These are phyloP conservation scores for Malus asiatica DNA, from an alignment of 306 rosid genomes.

Conservation along the genomic window DNA sequence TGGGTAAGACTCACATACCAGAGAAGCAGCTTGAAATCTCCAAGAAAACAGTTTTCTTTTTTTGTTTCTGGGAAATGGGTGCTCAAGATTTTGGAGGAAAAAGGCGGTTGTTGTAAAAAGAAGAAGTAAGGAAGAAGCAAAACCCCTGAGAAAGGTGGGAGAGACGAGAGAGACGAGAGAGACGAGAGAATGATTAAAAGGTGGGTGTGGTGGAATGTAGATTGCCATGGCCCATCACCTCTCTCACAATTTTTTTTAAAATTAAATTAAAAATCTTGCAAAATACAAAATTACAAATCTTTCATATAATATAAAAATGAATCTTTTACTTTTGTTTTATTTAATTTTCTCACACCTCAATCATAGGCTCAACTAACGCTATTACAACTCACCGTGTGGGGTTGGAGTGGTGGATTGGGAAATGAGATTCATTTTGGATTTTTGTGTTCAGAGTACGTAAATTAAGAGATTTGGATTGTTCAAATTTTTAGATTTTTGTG, in stretches of 20 bases:
- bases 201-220: conserved; percentile 67
- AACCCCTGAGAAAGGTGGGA: conserved; percentile 16
- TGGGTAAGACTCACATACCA: conserved; percentile 40
- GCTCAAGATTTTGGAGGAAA: conserved; percentile 29
- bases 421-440: no score
- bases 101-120: conserved; percentile 20
- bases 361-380: conserved; percentile 43
- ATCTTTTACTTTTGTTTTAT: background rate
- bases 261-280: background rate
- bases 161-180: conserved; percentile 15
- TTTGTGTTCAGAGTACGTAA: no score
- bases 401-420: background rate
- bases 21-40: conserved; percentile 22
- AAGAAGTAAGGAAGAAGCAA: conserved; percentile 68
- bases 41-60: conserved; percentile 12
- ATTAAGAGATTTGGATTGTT: no score
- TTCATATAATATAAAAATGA: background rate
- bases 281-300: background rate
- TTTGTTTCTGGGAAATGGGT: conserved; percentile 6
- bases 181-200: conserved; percentile 28
- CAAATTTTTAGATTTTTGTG: no score
- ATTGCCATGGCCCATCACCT: conserved; percentile 67
- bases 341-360: conserved; percentile 15
- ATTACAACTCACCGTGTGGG: conserved; percentile 28
- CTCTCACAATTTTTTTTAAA: background rate